A percentile compares a stretch with the other conserved stretches of the same genome.
These are phyloP conservation scores for Cystobasidium slooffiae DNA, from an alignment of 1,284 basidiomycete genomes.

Conservation along the genomic window DNA sequence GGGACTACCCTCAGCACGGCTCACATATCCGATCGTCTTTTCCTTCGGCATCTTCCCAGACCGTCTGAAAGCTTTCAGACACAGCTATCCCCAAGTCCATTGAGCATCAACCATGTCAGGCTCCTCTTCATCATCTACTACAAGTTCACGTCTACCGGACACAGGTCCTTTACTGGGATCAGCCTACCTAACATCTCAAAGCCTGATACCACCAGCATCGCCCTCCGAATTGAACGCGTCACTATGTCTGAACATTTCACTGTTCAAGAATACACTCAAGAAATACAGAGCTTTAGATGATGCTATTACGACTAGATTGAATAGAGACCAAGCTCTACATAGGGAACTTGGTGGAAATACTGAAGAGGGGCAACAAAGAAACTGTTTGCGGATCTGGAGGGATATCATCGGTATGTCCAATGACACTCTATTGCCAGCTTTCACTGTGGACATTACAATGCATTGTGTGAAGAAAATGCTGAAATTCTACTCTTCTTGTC, in stretches of 20 bases:
- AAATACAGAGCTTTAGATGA: slow-evolving; percentile 40
- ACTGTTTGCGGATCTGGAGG: slow-evolving; percentile 39
- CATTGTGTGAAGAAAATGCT: no score
- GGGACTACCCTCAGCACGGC: no score
- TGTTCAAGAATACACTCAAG: slow-evolving; percentile 41
- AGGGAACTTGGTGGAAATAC: slow-evolving; percentile 27
- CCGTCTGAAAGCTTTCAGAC: no score
- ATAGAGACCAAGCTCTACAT: slow-evolving; percentile 38
- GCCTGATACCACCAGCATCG: slow-evolving; percentile 54
- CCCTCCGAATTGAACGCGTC: slow-evolving; percentile 52
- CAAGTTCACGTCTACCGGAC: not conserved
- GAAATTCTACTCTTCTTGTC: not conserved
- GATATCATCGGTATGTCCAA: slow-evolving; percentile 29
- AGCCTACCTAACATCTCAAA: slow-evolving; percentile 45
- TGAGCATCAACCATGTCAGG: not conserved
- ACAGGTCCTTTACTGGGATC: slow-evolving; percentile 39
- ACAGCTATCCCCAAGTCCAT: not conserved
- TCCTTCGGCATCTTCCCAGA: not conserved
- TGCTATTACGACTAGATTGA: slow-evolving; percentile 43
- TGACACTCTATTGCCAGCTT: not conserved
- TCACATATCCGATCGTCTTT: no score
- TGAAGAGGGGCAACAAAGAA: slow-evolving; percentile 26
- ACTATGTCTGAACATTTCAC: slow-evolving; percentile 34
- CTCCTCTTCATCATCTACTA: not conserved
- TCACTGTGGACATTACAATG: no score